Evolutionary conservation across 371 early-diverging fungal genomes (phyloP), one percentile per base, ranked within the genome.

Genomic region (Gilbertella persicaria): DNA sequence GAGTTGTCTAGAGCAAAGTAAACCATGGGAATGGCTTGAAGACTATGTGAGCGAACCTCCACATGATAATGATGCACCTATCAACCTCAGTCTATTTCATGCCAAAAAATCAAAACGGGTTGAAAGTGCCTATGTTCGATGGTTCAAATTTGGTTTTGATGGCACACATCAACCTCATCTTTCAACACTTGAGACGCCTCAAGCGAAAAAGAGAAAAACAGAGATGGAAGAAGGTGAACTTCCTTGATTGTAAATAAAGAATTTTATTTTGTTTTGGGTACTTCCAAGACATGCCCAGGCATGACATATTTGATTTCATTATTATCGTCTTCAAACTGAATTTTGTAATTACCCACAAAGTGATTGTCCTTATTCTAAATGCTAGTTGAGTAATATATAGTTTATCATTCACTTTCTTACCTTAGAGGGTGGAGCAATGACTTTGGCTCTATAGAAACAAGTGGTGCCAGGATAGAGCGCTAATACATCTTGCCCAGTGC

Each of bases 391-490:
- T 35, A n/a, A n/a, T n/a, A n/a, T n/a, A n/a, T n/a, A n/a, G n/a
- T n/a, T n/a, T n/a, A n/a, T n/a, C n/a, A n/a, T n/a, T n/a, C n/a
- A n/a, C 10, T 37, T 26, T 13, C 10, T 54, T 78, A 85, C 86
- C 83, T 87, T 87, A 43, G 73, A 78, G 3, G 93, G 91, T 7
- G 90, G 79, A 4, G 70, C 55, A 1, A 86, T 69, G 0, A 93
- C 90, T 5, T 70, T 76, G 0, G 89, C 95, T 53, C 85, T 81
- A 67, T 94, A 95, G 58, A 94, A 95, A 54, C 90, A 91, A 1
- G 91, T 92, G 5, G 91, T 93, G 0, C 81, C 78, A 3, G 94
- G 94, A 65, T 92, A 95, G 23, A 94, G 67, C 4, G 93, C 93
- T 39, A 94, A 66, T 12, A 94, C 91, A 24, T 82, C 81, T 33